Conservation (phyloP, 768 basidiomycete genomes). For the Leccinum ochraceum region DNA sequence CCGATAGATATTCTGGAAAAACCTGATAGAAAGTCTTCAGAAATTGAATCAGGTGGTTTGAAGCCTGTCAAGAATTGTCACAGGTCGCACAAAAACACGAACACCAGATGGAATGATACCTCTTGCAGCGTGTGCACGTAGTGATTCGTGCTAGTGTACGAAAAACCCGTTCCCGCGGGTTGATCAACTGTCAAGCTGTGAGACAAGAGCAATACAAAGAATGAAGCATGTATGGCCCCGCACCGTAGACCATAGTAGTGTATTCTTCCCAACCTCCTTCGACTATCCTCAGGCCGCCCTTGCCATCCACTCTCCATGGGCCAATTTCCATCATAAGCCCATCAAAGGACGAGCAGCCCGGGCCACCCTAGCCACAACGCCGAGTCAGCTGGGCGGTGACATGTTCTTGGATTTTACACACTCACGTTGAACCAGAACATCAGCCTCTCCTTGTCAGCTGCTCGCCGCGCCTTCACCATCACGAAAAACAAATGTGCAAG, state of each 20-base stretch:
- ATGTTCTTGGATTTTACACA: neutral
- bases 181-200: conserved; percentile 75
- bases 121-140: conserved; percentile 80
- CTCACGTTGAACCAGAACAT: conserved; percentile 97
- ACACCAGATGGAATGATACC: conserved; percentile 39
- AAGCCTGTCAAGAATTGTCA: conserved; percentile 48
- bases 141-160: conserved; percentile 81
- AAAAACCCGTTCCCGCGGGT: conserved; percentile 94
- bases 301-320: conserved; percentile 79
- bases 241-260: conserved; percentile 89
- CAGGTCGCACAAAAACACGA: neutral
- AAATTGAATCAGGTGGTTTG: conserved; percentile 80
- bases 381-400: neutral
- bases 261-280: conserved; percentile 99
- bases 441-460: conserved; percentile 86
- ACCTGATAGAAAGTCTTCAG: conserved; percentile 84
- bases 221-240: conserved; percentile 31
- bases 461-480: conserved; percentile 81
- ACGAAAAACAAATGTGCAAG: conserved; percentile 87
- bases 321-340: conserved; percentile 99
- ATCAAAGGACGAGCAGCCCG: conserved; percentile 97
- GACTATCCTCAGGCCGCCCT: conserved; percentile 66
- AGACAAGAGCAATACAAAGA: conserved; percentile 8
- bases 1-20: conserved; percentile 96
- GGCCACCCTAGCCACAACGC: conserved; percentile 67